phyloP scores from a whole-genome alignment of 345 rosid species.

The Microcos paniculata region DNA sequence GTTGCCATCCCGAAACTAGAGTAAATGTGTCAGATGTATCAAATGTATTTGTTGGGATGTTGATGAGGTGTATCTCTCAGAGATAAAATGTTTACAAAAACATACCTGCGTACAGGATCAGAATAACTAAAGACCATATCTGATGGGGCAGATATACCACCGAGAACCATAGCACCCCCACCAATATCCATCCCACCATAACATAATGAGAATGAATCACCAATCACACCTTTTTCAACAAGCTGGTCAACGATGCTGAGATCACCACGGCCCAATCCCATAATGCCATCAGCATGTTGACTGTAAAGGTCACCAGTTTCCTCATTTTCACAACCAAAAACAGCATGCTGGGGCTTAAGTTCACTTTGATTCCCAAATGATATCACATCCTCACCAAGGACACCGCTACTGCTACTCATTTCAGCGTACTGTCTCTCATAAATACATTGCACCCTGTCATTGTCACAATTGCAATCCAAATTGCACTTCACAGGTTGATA shows the following conservation, averaged over 20 bases:
- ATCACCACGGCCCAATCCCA: conserved; percentile 93
- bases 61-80: conserved; percentile 29
- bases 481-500: conserved; percentile 78
- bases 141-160: conserved; percentile 61
- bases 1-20: conserved; percentile 99
- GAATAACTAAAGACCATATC: conserved; percentile 71
- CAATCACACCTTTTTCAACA: conserved; percentile 72
- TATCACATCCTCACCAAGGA: conserved; percentile 73
- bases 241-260: conserved; percentile 90
- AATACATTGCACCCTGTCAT: conserved; percentile 52
- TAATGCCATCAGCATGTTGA: conserved; percentile 93
- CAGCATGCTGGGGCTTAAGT: conserved; percentile 71
- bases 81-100: conserved; percentile 31
- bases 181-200: conserved; percentile 96
- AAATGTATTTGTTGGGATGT: conserved; percentile 52
- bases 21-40: conserved; percentile 87
- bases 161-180: conserved; percentile 96
- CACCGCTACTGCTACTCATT: conserved; percentile 87
- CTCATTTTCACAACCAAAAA: conserved; percentile 83
- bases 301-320: conserved; percentile 93
- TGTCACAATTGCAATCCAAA: conserved; percentile 71
- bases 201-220: conserved; percentile 86
- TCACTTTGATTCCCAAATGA: conserved; percentile 84
- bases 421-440: conserved; percentile 93
- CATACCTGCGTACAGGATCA: conserved; percentile 79